A percentile compares a stretch with the other conserved stretches of the same genome.
Evolutionary conservation across 2,329 filamentous ascomycete species (phyloP).

Genomic region (Aspergillus floridensis): DNA sequence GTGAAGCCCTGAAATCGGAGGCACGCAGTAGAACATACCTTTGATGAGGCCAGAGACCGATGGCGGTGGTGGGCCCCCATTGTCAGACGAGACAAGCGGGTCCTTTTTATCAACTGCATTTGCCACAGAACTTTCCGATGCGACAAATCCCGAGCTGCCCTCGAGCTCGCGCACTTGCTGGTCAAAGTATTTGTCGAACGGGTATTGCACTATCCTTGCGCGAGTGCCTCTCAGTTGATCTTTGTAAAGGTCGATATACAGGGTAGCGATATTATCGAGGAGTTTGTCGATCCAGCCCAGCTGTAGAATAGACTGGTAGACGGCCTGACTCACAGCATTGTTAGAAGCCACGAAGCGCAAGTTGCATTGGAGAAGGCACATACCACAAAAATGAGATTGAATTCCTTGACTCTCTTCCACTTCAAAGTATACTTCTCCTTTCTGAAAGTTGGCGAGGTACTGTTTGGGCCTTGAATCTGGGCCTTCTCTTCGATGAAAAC

Average conservation of each 20-base stretch:
- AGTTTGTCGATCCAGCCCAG: constrained; percentile 97
- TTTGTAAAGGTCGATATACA: constrained; percentile 88
- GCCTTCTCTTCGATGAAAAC: constrained; percentile 96
- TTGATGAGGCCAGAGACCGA: constrained; percentile 53
- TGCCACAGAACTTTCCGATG: constrained; percentile 47
- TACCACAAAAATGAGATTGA: constrained; percentile 94
- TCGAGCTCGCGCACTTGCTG: constrained; percentile 79
- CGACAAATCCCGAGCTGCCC: constrained; percentile 34
- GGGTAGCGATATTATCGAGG: constrained; percentile 87
- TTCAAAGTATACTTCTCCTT: constrained; percentile 93
- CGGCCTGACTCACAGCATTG: constrained; percentile 60
- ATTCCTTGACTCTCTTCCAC: constrained; percentile 88
- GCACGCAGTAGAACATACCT: constrained; percentile 28
- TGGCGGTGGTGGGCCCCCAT: constrained; percentile 51
- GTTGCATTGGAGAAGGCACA: constrained; percentile 29
- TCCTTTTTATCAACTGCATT: constrained; percentile 48
- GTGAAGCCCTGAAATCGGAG: constrained; percentile 5
- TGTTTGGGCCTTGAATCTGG: constrained; percentile 59
- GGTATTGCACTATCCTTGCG: constrained; percentile 74
- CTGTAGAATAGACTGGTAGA: constrained; percentile 93
- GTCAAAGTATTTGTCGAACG: constrained; percentile 92
- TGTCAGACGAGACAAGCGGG: constrained; percentile 48
- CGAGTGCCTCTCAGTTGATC: constrained; percentile 80
- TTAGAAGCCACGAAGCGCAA: constrained; percentile 13
- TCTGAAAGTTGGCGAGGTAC: constrained; percentile 70